phyloP scores from a whole-genome alignment of 2,329 filamentous ascomycete species.

The Raffaelea ambrosiae region DNA sequence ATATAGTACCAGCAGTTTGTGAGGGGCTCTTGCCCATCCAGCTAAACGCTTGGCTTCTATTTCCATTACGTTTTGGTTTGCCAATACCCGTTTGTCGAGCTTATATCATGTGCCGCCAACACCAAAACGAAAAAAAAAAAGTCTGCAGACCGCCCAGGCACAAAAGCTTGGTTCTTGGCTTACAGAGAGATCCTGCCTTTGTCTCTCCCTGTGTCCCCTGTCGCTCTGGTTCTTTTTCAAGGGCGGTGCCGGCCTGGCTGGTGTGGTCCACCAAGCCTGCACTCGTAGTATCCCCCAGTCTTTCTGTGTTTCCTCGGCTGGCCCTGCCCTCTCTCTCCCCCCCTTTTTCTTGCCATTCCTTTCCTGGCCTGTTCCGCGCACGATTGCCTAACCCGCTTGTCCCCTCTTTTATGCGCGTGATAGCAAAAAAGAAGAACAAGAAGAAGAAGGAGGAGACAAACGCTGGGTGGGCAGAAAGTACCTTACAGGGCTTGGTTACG shows the following conservation, averaged over 20 bases:
- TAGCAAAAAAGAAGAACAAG: background rate
- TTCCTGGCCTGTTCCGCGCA: background rate
- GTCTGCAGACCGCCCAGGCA: too few relatives aligned
- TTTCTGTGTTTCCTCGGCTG: background rate
- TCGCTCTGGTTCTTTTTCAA: background rate
- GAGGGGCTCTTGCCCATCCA: too few relatives aligned
- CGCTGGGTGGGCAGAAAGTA: too few relatives aligned
- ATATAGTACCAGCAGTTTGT: too few relatives aligned
- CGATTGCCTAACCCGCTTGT: background rate
- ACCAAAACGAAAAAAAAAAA: background rate
- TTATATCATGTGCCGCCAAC: background rate
- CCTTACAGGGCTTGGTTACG: too few relatives aligned
- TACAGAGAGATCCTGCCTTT: too few relatives aligned
- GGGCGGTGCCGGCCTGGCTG: slow-evolving; percentile 3
- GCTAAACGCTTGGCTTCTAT: background rate
- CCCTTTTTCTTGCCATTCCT: background rate
- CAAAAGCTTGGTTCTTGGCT: too few relatives aligned
- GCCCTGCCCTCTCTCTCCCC: background rate
- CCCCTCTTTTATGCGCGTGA: background rate
- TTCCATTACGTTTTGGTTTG: slow-evolving; percentile 18
- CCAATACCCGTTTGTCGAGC: slow-evolving; percentile 4
- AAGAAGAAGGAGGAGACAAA: too few relatives aligned
- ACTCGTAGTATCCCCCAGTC: background rate
- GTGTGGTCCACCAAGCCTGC: too few relatives aligned
- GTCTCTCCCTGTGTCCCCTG: background rate